These are phyloP conservation scores for Arachnomyces sp. DNA, from an alignment of 2,329 filamentous ascomycete species.

Conservation along the genomic window DNA sequence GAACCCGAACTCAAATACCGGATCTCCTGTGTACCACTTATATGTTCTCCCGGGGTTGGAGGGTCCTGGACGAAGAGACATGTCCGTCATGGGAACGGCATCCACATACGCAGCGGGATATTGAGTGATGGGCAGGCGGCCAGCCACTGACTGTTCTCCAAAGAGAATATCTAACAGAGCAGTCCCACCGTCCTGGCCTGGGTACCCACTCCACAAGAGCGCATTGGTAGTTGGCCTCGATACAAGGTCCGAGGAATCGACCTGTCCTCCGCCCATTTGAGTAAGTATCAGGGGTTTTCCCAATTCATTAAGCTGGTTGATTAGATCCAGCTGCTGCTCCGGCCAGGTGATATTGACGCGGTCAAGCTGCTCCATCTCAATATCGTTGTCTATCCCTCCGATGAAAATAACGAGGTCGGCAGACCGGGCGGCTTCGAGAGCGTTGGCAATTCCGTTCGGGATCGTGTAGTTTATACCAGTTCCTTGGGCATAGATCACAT, in stretches of 20 bases:
- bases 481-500: conserved; percentile 34
- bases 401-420: conserved; percentile 25
- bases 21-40: conserved; percentile 25
- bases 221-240: conserved; percentile 32
- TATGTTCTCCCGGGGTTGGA: conserved; percentile 26
- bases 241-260: too few species aligned
- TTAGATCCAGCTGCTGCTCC: conserved; percentile 27
- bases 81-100: conserved; percentile 24
- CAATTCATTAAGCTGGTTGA: conserved; percentile 21
- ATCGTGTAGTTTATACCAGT: conserved; percentile 12
- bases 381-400: conserved; percentile 25
- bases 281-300: conserved; percentile 29
- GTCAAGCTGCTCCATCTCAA: conserved; percentile 29
- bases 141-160: conserved; percentile 22
- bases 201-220: conserved; percentile 27
- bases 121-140: conserved; percentile 21
- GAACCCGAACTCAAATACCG: conserved; percentile 30
- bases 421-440: conserved; percentile 20
- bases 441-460: conserved; percentile 20
- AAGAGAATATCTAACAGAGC: conserved; percentile 24
- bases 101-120: conserved; percentile 29
- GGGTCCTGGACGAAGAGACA: conserved; percentile 21
- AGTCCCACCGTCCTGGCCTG: conserved; percentile 26
- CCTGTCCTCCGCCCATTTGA: conserved; percentile 29
- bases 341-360: conserved; percentile 29